Evolutionary conservation across 2,329 filamentous ascomycete genomes (phyloP), one percentile per base, ranked within the genome.

Genomic region (Colletotrichum navitas): DNA sequence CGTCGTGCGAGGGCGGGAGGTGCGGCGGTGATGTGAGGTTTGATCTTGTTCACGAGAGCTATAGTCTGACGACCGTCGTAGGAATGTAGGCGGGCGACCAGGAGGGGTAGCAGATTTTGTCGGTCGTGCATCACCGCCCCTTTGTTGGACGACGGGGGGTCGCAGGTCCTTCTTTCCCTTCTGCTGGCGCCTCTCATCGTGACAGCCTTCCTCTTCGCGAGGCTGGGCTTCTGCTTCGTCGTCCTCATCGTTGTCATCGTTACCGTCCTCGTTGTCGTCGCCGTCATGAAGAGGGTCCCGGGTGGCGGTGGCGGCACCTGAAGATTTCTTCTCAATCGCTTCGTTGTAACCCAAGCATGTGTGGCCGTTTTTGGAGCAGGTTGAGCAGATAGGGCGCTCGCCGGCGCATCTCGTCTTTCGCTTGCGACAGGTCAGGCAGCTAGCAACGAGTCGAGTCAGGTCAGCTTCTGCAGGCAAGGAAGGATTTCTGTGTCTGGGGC

Each of bases 381-480:
- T 94, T 70, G 90, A 91, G 81, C 92, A 94, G 26, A 87, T 82
- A 68, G 92, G 92, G 73, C 91, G 89, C 81, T 93, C 91, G 73
- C 92, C 92, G 56, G 91, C 92, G 80, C 92, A 94, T 79, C 91
- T 86, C 64, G 92, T 94, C 82, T 94, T 94, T 77, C 92, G 88
- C 79, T 90, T 92, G 76, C 92, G 90, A 82, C 92, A 94, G 52
- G 92, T 93, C 78, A 90, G 83, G 81, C 91, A 93, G 72, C 90
- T 92, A 49, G 49, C 64, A 36, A 21, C 8, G 8, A 11, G 21
- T 45, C 51, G 61, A 41, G 64, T 66, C 56, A 52, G 41, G 69
- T 72, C 24, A 72, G 65, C 52, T 60, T 2, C 10, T 58, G 51
- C n/a, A 61, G 39, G 18, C 34, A 34, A 26, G 36, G 29, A 41